Base-by-base conservation (phyloP, 1,284 basidiomycete species). In the Pseudozyma hubeiensis region DNA sequence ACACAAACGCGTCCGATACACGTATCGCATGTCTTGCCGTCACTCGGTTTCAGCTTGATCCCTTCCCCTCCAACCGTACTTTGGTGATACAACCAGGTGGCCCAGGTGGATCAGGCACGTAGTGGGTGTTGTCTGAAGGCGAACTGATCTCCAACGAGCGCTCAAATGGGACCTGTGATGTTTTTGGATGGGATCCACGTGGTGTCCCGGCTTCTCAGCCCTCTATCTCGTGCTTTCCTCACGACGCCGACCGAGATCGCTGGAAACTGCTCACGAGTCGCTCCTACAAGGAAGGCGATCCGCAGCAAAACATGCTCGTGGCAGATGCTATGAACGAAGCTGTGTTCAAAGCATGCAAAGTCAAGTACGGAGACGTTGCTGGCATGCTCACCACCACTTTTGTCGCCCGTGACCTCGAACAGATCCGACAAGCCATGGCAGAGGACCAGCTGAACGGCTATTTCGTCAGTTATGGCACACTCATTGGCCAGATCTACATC, bases 181-280 rank as follows among this genome's bases (percentile, higher is more conserved):
- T 68, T 33, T 54, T 68, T 0, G 60, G 65, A 0, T 68, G 53
- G 41, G 65, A 68, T 47, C 53, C 65, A 14, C 50, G 65, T 16
- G 65, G 65, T 7, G 59, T 54, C 24, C 52, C 47, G n/a, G 48
- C 46, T 34, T 44, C 49, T 14, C 52, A 43, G 37, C 64, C 53
- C 29, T 53, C 40, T 2, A 48, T 51, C 14, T 63, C 60, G 9
- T 68, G 65, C 43, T 63, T 57, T 40, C 60, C 53, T n/a, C 48
- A 58, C 53, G 57, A 69, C 46, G 61, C 65, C 6, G 61, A 69
- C 31, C 64, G 71, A 7, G 71, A 74, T 40, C 71, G 71, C 16
- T 74, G 62, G 61, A 37, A 33, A 9, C 34, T 56, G 39, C 53
- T 61, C 29, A 64, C 62, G 1, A 34, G 16, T n/a, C 58, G 62